phyloP scores from a whole-genome alignment of 2,329 filamentous ascomycete genomes.

The Paradendryphiella salina region DNA sequence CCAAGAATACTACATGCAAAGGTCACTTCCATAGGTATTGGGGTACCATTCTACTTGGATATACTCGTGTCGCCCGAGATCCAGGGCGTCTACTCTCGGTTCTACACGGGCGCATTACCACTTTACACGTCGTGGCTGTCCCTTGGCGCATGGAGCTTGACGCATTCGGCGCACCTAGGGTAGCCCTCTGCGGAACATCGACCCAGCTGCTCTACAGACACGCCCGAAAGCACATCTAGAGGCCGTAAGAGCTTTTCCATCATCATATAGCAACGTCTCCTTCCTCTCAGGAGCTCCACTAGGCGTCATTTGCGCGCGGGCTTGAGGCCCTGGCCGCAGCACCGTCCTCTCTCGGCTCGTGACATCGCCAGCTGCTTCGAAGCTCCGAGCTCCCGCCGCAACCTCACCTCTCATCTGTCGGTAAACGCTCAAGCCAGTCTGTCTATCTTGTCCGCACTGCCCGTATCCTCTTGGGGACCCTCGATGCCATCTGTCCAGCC shows the following conservation, averaged over 20 bases:
- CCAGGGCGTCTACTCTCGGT: background rate
- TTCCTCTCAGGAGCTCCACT: slow-evolving; percentile 7
- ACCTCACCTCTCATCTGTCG: slow-evolving; percentile 14
- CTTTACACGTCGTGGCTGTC: slow-evolving; percentile 25
- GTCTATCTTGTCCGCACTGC: background rate
- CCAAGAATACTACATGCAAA: background rate
- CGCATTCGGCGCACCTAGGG: slow-evolving; percentile 25
- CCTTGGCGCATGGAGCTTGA: slow-evolving; percentile 29
- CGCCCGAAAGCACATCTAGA: slow-evolving; percentile 6
- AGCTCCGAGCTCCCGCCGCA: slow-evolving; percentile 7
- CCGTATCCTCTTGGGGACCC: background rate
- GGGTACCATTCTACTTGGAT: background rate
- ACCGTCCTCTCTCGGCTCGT: slow-evolving; percentile 24
- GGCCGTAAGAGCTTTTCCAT: background rate
- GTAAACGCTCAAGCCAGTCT: background rate
- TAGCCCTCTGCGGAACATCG: slow-evolving; percentile 12
- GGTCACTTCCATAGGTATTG: background rate
- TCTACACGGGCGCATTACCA: slow-evolving; percentile 4
- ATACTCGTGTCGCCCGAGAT: background rate
- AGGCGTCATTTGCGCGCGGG: background rate
- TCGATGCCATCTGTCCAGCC: slow-evolving; percentile 11
- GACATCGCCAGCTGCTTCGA: slow-evolving; percentile 28
- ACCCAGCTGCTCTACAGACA: slow-evolving; percentile 12
- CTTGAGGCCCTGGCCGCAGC: slow-evolving; percentile 9
- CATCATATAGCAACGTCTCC: background rate